Evolutionary conservation across 139 green algal species (phyloP).

Genomic region (Tetratostichococcus sp.): DNA sequence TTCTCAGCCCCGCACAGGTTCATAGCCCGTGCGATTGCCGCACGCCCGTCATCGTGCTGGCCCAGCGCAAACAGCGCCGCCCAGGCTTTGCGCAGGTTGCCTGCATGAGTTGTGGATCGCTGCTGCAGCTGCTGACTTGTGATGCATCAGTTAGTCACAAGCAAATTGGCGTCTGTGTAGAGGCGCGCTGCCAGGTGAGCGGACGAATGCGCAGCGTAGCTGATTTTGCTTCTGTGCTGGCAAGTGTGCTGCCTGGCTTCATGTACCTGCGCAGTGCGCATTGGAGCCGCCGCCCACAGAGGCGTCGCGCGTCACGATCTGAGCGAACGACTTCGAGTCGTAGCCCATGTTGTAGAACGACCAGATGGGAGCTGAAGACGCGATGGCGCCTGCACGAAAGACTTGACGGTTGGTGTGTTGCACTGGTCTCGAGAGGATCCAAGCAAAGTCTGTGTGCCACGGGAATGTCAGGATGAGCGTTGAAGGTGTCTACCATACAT

Average conservation of each 20-base stretch:
- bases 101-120: neutral
- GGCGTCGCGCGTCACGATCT: constrained; percentile 49
- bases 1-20: constrained; percentile 24
- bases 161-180: too few species aligned
- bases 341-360: constrained; percentile 56
- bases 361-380: constrained; percentile 88
- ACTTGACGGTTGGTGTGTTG: neutral
- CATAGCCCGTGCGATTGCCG: constrained; percentile 17
- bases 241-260: too few species aligned
- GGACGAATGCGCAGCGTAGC: too few species aligned
- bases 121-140: too few species aligned
- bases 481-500: too few species aligned
- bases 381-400: constrained; percentile 66
- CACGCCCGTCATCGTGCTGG: constrained; percentile 16
- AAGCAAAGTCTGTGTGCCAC: too few species aligned
- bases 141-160: too few species aligned
- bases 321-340: constrained; percentile 36
- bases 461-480: too few species aligned
- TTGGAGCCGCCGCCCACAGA: constrained; percentile 25
- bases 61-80: constrained; percentile 16
- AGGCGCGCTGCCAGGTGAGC: too few species aligned
- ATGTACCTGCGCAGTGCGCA: neutral
- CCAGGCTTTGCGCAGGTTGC: constrained; percentile 23
- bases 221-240: too few species aligned
- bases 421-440: too few species aligned